A percentile compares a stretch with the other conserved stretches of the same genome.
These are phyloP conservation scores for Auricularia sp. DNA, from an alignment of 768 basidiomycete species.

Conservation along the genomic window DNA sequence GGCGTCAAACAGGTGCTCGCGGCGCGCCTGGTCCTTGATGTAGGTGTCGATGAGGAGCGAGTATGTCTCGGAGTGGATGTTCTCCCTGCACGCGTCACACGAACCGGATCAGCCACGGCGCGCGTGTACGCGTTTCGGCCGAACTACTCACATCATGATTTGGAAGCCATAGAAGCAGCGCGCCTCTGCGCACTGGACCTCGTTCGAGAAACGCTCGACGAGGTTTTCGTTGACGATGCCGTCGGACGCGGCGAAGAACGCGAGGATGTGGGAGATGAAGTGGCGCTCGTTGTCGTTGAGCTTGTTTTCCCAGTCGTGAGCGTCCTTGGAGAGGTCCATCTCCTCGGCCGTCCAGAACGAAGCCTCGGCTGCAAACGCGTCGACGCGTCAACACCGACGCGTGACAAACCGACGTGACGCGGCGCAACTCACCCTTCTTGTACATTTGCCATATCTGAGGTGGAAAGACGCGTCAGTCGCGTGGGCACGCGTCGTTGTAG, in stretches of 20 bases:
- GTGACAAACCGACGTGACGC: background rate
- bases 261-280: slow-evolving; percentile 87
- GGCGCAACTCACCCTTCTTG: slow-evolving; percentile 42
- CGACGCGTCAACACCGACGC: background rate
- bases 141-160: slow-evolving; percentile 68
- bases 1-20: slow-evolving; percentile 81
- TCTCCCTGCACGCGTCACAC: slow-evolving; percentile 41
- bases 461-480: slow-evolving; percentile 2
- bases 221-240: slow-evolving; percentile 97
- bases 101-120: background rate
- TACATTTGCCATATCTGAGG: slow-evolving; percentile 91
- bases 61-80: slow-evolving; percentile 94
- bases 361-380: slow-evolving; percentile 49
- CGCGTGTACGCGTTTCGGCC: no score
- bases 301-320: slow-evolving; percentile 77
- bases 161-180: slow-evolving; percentile 97
- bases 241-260: slow-evolving; percentile 93
- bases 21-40: slow-evolving; percentile 68
- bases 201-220: slow-evolving; percentile 84
- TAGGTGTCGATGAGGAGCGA: slow-evolving; percentile 93
- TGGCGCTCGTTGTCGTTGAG: slow-evolving; percentile 76
- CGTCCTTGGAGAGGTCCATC: slow-evolving; percentile 80
- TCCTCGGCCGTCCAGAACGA: slow-evolving; percentile 93
- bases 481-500: background rate
- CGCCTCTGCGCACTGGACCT: slow-evolving; percentile 87